Base-by-base conservation (phyloP, 306 rosid genomes). In the Acacia crassicarpa region DNA sequence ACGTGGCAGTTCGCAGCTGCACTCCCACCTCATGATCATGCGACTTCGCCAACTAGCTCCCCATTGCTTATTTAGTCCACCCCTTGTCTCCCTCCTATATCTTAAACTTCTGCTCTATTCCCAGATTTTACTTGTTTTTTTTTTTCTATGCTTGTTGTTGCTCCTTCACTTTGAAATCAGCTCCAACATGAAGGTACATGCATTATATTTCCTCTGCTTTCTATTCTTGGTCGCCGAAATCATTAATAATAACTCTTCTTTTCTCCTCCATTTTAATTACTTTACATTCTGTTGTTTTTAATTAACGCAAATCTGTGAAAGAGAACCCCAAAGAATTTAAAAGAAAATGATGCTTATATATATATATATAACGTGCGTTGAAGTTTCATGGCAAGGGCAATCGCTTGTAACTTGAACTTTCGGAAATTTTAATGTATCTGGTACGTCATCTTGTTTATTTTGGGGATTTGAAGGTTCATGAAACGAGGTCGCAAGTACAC, bases 401-500 rank as follows among this genome's bases (percentile, higher is more conserved):
- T 16, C 51, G 62, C 25, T 58, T 22, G 32, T 53, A 22, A 22
- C 32, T 30, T 30, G 35, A 6, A 9, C 41, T 65, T 15, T 73
- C 22, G 40, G 67, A 73, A 58, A 40, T 10, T 51, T 72, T 49
- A 43, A 67, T 4, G 66, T 59, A 8, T 10, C 66, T 23, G 23
- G 33, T 23, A 23, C 33, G 66, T 59, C 4, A 13, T 22, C 38
- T 25, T 61, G 35, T 11, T 61, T 61, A 3, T 4, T 67, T 67
- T 76, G 49, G 27, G 33, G 44, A 14, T 71, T 61, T 85, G 53
- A 84, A 92, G 98, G 94, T 92, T 78, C 94, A 90, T 72, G 97
- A 91, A 81, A 86, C 83, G 9, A 84, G 94, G 86, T 90, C 91
- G 12, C 98, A 91, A 81, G 71, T 78, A 20, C 96, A 88, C 63